Percentiles rank a stretch among this genome's conserved stretches.
Conservation (phyloP, 2,329 filamentous ascomycete genomes). For the Dryadomyces quercus-mongolicae region DNA sequence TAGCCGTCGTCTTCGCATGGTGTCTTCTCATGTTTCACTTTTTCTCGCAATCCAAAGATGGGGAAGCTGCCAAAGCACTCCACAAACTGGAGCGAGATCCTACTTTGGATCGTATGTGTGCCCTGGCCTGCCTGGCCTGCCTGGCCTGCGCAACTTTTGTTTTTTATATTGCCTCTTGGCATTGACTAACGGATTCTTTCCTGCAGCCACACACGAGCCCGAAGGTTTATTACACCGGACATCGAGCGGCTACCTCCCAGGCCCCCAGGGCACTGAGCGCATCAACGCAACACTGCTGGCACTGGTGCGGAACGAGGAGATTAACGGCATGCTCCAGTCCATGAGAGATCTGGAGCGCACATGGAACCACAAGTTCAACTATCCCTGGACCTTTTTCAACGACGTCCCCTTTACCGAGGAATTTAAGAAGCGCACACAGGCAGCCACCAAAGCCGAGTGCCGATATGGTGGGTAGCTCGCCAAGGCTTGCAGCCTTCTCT, state of each 20-base stretch:
- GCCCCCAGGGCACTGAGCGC: slow-evolving; percentile 63
- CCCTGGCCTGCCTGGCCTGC: background rate
- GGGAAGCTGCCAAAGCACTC: slow-evolving; percentile 25
- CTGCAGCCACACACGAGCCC: slow-evolving; percentile 69
- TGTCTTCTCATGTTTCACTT: slow-evolving; percentile 70
- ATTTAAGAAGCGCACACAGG: slow-evolving; percentile 74
- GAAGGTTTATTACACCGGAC: slow-evolving; percentile 62
- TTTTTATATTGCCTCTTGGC: background rate
- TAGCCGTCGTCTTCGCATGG: slow-evolving; percentile 55
- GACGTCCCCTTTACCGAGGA: slow-evolving; percentile 87
- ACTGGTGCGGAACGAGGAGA: slow-evolving; percentile 84
- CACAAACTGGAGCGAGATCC: slow-evolving; percentile 57
- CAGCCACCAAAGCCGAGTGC: slow-evolving; percentile 77
- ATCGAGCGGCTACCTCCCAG: slow-evolving; percentile 64
- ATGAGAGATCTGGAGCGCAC: slow-evolving; percentile 89
- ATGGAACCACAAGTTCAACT: slow-evolving; percentile 99
- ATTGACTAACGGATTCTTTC: background rate
- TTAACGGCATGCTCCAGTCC: slow-evolving; percentile 70
- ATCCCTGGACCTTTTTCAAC: slow-evolving; percentile 99
- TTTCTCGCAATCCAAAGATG: slow-evolving; percentile 41
- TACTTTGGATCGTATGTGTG: slow-evolving; percentile 65
- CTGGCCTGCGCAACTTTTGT: background rate
- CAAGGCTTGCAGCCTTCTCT: background rate
- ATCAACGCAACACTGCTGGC: slow-evolving; percentile 90
- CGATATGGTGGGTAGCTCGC: slow-evolving; percentile 51